Conservation (phyloP, 2,329 filamentous ascomycete genomes). For the Verticillium longisporum region DNA sequence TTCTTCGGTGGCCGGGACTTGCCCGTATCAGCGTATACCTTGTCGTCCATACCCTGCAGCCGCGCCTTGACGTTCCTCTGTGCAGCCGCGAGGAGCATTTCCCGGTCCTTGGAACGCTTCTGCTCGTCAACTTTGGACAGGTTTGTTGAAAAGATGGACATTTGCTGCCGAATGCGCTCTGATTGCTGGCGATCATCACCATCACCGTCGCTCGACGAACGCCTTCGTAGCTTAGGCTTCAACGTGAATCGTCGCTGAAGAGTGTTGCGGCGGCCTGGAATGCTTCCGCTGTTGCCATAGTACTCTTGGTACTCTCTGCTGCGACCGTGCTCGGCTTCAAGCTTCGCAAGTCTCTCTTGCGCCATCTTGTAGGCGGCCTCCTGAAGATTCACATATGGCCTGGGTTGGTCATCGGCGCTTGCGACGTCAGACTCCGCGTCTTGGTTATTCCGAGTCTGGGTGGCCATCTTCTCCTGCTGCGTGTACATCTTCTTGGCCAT, state of each 20-base stretch:
- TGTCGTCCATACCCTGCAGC: conserved; percentile 75
- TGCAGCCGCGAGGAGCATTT: conserved; percentile 68
- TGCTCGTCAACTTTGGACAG: conserved; percentile 63
- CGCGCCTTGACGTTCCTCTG: conserved; percentile 79
- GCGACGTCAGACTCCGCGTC: conserved; percentile 22
- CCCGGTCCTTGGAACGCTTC: conserved; percentile 70
- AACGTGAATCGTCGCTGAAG: conserved; percentile 34
- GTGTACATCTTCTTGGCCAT: conserved; percentile 88
- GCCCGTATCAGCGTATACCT: conserved; percentile 69
- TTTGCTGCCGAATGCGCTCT: conserved; percentile 67
- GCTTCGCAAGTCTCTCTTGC: conserved; percentile 72
- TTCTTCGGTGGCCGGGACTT: conserved; percentile 58
- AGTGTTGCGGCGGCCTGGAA: conserved; percentile 21
- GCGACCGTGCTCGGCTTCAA: conserved; percentile 63
- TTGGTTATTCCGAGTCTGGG: conserved; percentile 37
- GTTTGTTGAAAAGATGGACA: conserved; percentile 67
- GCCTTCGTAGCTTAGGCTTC: conserved; percentile 50
- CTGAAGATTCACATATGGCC: conserved; percentile 61
- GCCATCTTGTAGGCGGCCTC: conserved; percentile 83
- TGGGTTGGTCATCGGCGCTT: conserved; percentile 35
- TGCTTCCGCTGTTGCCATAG: conserved; percentile 52
- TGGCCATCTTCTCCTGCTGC: conserved; percentile 56
- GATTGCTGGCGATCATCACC: conserved; percentile 62
- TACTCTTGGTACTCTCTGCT: conserved; percentile 65
- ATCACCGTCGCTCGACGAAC: conserved; percentile 58